Evolutionary conservation across 768 basidiomycete species (phyloP).

Genomic region (Lyophyllum semitale): DNA sequence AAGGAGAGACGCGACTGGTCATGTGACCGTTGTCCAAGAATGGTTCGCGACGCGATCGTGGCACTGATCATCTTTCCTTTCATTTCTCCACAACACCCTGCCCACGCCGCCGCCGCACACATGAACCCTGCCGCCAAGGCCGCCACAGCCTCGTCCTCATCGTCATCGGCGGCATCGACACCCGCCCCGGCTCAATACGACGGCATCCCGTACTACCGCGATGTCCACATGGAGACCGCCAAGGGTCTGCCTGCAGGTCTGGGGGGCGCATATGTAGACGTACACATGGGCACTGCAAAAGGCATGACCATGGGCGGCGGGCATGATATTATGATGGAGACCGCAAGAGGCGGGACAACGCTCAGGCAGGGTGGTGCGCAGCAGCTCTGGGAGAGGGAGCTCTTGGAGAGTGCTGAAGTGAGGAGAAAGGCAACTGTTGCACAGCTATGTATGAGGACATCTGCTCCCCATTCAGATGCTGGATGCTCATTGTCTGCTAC

Average conservation of each 20-base stretch:
- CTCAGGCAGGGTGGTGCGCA: slow-evolving; percentile 59
- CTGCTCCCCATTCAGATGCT: neutral
- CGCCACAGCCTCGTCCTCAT: neutral
- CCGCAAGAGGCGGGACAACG: slow-evolving; percentile 55
- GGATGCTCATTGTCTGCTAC: neutral
- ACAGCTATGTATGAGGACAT: slow-evolving; percentile 76
- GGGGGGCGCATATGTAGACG: slow-evolving; percentile 34
- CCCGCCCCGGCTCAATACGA: slow-evolving; percentile 25
- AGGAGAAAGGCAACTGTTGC: slow-evolving; percentile 96
- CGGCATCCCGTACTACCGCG: slow-evolving; percentile 36
- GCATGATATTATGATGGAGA: slow-evolving; percentile 72
- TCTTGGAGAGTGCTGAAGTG: slow-evolving; percentile 84
- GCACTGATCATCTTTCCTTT: neutral
- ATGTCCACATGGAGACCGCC: slow-evolving; percentile 82
- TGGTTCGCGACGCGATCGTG: slow-evolving; percentile 13
- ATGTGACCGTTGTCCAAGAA: slow-evolving; percentile 9
- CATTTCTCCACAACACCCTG: neutral
- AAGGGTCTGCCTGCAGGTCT: slow-evolving; percentile 46
- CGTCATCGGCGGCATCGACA: slow-evolving; percentile 26
- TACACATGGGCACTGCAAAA: slow-evolving; percentile 80
- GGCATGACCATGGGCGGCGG: slow-evolving; percentile 40
- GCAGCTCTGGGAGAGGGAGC: slow-evolving; percentile 83
- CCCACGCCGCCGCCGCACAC: neutral
- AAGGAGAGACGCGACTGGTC: slow-evolving; percentile 9
- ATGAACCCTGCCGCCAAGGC: slow-evolving; percentile 1